A percentile compares a stretch with the other conserved stretches of the same genome.
phyloP scores from a whole-genome alignment of 164 flowering plant species.

The Annona squamosa region DNA sequence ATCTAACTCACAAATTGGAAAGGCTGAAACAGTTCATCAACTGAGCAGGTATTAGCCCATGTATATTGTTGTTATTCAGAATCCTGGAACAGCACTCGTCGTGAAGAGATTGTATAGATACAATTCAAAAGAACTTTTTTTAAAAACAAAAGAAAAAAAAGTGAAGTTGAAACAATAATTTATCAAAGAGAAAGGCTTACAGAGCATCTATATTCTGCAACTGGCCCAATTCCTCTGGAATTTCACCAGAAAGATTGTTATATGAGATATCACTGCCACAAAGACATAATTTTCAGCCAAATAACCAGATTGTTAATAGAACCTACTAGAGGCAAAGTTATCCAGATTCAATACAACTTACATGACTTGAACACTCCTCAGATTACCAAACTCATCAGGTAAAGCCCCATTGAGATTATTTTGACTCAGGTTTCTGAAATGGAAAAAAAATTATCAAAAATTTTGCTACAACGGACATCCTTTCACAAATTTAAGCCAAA shows the following conservation, averaged over 20 bases:
- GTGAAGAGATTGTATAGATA: neutral
- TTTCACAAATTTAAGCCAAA: neutral
- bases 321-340: neutral
- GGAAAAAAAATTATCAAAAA: neutral
- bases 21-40: slow-evolving; percentile 76
- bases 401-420: slow-evolving; percentile 55
- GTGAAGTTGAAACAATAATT: neutral
- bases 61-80: slow-evolving; percentile 57
- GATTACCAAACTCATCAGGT: slow-evolving; percentile 75
- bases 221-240: slow-evolving; percentile 76
- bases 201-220: slow-evolving; percentile 60
- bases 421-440: slow-evolving; percentile 49
- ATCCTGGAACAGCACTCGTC: slow-evolving; percentile 33
- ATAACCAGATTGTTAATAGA: neutral
- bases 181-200: slow-evolving; percentile 34
- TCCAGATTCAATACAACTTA: slow-evolving; percentile 22
- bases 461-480: neutral
- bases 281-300: neutral
- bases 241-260: slow-evolving; percentile 56
- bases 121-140: neutral
- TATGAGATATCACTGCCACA: slow-evolving; percentile 62
- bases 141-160: neutral
- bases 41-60: slow-evolving; percentile 67
- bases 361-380: slow-evolving; percentile 69
- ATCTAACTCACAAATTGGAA: slow-evolving; percentile 42